Evolutionary conservation across 345 rosid species (phyloP), one percentile per base, ranked within the genome.

Genomic region (Murraya koenigii): DNA sequence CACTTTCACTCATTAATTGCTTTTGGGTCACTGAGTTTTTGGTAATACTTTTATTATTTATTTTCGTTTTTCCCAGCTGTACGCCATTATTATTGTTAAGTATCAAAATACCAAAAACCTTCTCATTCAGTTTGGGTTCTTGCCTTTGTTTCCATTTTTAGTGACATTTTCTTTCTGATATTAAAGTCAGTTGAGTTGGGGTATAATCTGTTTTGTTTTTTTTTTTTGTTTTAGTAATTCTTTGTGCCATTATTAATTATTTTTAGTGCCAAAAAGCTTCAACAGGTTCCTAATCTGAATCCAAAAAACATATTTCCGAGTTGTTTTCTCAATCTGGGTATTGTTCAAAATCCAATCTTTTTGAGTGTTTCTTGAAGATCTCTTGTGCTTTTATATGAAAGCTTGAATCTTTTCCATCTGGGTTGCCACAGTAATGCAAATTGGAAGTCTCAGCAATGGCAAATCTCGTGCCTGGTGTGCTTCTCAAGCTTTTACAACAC

Each of bases 401-500:
- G 41, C 63, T 61, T 69, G 56, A 62, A 41, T 26, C 67, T 22
- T 70, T 61, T 75, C 26, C 71, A 55, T 74, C 79, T 81, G 86
- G 70, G 49, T 71, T 58, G 36, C 47, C 5, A 55, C 39, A 75
- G 84, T 83, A 83, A 92, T 90, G 91, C 88, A 78, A 82, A 69
- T 80, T 81, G 88, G 81, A 61, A 78, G 80, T 41, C 69, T 82
- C 60, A 59, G 64, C 80, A 83, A 94, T 96, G 98, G 97, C 98
- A 80, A 94, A 86, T 88, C 97, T 96, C 77, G 95, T 94, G 23
- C 98, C 99, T 11, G 98, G 99, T 15, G 97, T 96, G 26, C 90
- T 96, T 9, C 91, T 96, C 80, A 96, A 96, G 91, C 98, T 96
- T 68, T 86, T 96, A 70, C 97, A 94, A 58, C 99, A 94, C 78